Percentiles rank a stretch among this genome's conserved stretches.
Evolutionary conservation across 2,329 filamentous ascomycete genomes (phyloP).

Genomic region (Aulographum hederae): DNA sequence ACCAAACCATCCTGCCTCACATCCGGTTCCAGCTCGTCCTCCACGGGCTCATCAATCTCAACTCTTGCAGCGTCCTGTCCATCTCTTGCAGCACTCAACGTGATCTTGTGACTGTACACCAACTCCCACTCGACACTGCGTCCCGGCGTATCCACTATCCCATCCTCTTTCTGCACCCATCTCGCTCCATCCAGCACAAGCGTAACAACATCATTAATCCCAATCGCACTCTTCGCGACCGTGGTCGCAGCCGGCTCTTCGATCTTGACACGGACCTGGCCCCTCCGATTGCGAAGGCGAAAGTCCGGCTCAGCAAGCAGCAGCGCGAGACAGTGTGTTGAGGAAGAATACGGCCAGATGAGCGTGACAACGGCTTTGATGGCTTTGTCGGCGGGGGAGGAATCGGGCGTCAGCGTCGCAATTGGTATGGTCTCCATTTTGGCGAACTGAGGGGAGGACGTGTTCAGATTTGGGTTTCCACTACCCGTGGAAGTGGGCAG

Average conservation of each 20-base stretch:
- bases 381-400: slow-evolving; percentile 7
- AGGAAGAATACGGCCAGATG: slow-evolving; percentile 79
- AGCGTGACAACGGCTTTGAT: slow-evolving; percentile 63
- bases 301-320: slow-evolving; percentile 74
- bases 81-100: too few species aligned
- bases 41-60: slow-evolving; percentile 1
- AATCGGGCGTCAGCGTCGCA: slow-evolving; percentile 2
- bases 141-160: slow-evolving; percentile 33
- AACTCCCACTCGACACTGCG: slow-evolving; percentile 40
- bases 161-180: slow-evolving; percentile 41
- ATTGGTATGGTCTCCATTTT: slow-evolving; percentile 6
- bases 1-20: background rate
- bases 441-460: background rate
- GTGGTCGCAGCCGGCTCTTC: slow-evolving; percentile 50
- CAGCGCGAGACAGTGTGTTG: slow-evolving; percentile 55
- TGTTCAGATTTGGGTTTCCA: too few species aligned
- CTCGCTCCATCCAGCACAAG: slow-evolving; percentile 50
- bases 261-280: slow-evolving; percentile 68
- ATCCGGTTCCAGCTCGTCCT: slow-evolving; percentile 9
- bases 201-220: slow-evolving; percentile 60
- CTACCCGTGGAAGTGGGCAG: too few species aligned
- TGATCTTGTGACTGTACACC: too few species aligned
- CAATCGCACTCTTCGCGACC: slow-evolving; percentile 47
- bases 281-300: slow-evolving; percentile 54
- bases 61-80: too few species aligned